Evolutionary conservation across 2,329 filamentous ascomycete genomes (phyloP).

Genomic region (Phaeosphaeriaceae sp.): DNA sequence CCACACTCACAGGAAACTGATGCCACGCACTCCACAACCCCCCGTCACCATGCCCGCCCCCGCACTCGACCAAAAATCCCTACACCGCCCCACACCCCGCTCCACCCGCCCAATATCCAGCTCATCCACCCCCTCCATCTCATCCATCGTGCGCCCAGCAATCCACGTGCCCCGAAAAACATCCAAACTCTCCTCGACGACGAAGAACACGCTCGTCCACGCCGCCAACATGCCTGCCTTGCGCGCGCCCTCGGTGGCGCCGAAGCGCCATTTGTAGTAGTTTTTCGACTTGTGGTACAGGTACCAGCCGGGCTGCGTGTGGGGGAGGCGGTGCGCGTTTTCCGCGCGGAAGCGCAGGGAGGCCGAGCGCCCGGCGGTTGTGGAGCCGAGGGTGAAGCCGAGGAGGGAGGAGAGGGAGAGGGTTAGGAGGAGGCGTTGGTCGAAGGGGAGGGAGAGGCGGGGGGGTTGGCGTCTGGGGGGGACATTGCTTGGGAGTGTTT

Average conservation of each 20-base stretch:
- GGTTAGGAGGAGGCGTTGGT: slow-evolving; percentile 70
- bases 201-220: slow-evolving; percentile 78
- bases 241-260: slow-evolving; percentile 76
- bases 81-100: slow-evolving; percentile 44
- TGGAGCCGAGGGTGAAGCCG: slow-evolving; percentile 74
- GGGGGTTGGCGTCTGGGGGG: slow-evolving; percentile 16
- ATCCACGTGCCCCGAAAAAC: slow-evolving; percentile 59
- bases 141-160: slow-evolving; percentile 50
- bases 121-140: slow-evolving; percentile 47
- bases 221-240: slow-evolving; percentile 74
- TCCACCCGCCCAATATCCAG: slow-evolving; percentile 37
- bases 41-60: slow-evolving; percentile 80
- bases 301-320: slow-evolving; percentile 86
- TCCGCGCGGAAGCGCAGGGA: slow-evolving; percentile 90
- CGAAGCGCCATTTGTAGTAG: slow-evolving; percentile 81
- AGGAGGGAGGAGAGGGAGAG: slow-evolving; percentile 67
- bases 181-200: slow-evolving; percentile 86
- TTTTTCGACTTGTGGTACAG: slow-evolving; percentile 99
- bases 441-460: slow-evolving; percentile 67
- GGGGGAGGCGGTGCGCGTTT: slow-evolving; percentile 91
- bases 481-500: slow-evolving; percentile 5
- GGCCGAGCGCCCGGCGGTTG: slow-evolving; percentile 74
- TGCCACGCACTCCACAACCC: slow-evolving; percentile 87
- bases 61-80: slow-evolving; percentile 80
- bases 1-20: slow-evolving; percentile 73